These are phyloP conservation scores for Syncephalis plumigaleata DNA, from an alignment of 371 early-diverging fungal species.

Conservation along the genomic window DNA sequence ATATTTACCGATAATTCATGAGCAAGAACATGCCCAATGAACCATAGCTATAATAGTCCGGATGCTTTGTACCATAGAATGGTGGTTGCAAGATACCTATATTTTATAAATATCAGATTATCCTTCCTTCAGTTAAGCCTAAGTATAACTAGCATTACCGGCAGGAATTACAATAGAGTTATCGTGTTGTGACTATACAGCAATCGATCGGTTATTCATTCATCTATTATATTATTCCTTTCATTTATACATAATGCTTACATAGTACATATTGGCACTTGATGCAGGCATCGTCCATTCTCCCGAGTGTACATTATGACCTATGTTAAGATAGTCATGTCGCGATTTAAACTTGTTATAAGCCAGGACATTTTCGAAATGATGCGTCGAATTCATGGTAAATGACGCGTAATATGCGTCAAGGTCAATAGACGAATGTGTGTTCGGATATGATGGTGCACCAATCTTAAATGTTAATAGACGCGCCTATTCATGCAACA, in stretches of 20 bases:
- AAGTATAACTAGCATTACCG: too few species aligned
- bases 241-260: conserved; percentile 1
- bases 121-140: too few species aligned
- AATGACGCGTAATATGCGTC: conserved; percentile 20
- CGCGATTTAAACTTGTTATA: conserved; percentile 10
- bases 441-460: conserved; percentile 20
- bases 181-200: conserved; percentile 14
- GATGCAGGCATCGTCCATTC: conserved; percentile 35
- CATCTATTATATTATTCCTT: neutral
- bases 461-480: conserved; percentile 26
- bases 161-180: conserved; percentile 43
- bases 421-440: conserved; percentile 20
- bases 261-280: conserved; percentile 40
- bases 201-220: neutral
- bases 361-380: conserved; percentile 22
- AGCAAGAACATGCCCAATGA: conserved; percentile 36
- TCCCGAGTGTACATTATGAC: conserved; percentile 21
- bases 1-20: conserved; percentile 35
- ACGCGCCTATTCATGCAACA: conserved; percentile 3
- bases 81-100: conserved; percentile 26
- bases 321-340: conserved; percentile 7
- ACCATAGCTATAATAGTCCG: conserved; percentile 36
- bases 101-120: too few species aligned
- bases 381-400: conserved; percentile 11
- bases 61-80: conserved; percentile 21